Base-by-base conservation (phyloP, 441 rosid species). In the Populus hybrid region DNA sequence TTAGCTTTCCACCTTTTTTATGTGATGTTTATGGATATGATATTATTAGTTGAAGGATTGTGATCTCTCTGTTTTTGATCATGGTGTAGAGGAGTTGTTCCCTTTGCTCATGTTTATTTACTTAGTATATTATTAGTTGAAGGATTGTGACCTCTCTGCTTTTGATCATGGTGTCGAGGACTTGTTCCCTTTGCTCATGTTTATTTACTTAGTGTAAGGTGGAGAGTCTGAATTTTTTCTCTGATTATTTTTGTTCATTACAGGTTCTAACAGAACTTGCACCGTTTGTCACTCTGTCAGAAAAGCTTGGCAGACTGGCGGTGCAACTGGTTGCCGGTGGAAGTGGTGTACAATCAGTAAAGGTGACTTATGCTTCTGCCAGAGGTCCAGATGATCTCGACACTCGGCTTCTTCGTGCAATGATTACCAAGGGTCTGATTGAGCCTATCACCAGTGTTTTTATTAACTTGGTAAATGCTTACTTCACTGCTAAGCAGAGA, bases 301-400 rank as follows among this genome's bases (percentile, higher is more conserved):
- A 92, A 87, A 91, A 91, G 78, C 85, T 92, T 68, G 95, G 97
- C 38, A 89, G 95, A 75, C 81, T 92, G 20, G 95, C 89, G 2
- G 92, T 89, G 65, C 97, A 92, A 81, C 75, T 92, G 11, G 94
- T 89, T 67, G 87, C 88, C 1, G 95, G 94, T 78, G 97, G 95
- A 80, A 83, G 88, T 30, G 97, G 95, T 77, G 88, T 90, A 67
- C 32, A 30, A 30, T 30, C 32, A 30, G 32, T 30, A 30, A 30
- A 30, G 32, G 32, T 30, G 32, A 30, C 32, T 30, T 30, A 30
- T 30, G 32, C 32, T 30, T 30, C 32, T 30, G 32, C 32, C 32
- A 30, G 32, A 30, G 32, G 32, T 30, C 32, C 32, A 3, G 32
- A 30, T 30, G 32, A 30, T 30, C 32, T 30, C 32, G 32, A 30